phyloP scores from a whole-genome alignment of 176 grass and related monocot genomes.

The Oryza nivara region DNA sequence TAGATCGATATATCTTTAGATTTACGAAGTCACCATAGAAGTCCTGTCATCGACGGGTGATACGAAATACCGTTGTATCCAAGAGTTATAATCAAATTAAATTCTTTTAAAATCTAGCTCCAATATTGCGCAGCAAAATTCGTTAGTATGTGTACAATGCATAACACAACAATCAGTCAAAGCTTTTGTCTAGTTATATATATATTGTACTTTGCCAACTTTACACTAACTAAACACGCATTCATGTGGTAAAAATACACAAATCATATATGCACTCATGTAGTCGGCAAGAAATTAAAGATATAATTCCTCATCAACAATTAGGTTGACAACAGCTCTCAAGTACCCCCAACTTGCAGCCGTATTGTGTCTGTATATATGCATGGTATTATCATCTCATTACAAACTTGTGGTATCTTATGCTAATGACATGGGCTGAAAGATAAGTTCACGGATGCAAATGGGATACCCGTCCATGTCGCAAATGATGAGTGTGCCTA shows the following conservation, averaged over 20 bases:
- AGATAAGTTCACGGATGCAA: slow-evolving; percentile 22
- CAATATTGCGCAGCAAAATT: no score
- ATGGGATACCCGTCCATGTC: not conserved
- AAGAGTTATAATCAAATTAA: no score
- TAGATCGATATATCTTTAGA: no score
- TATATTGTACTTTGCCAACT: not conserved
- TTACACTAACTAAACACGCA: not conserved
- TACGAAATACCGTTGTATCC: no score
- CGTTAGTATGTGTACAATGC: no score
- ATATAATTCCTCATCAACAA: not conserved
- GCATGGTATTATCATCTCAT: not conserved
- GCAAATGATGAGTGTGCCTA: not conserved
- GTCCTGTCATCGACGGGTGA: no score
- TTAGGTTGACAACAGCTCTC: not conserved
- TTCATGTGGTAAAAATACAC: not conserved
- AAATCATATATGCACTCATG: not conserved
- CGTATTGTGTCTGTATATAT: not conserved
- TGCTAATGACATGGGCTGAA: not conserved
- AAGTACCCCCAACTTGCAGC: not conserved
- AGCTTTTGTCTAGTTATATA: no score
- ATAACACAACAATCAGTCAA: no score
- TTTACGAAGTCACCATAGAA: no score
- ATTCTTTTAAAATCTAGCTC: no score
- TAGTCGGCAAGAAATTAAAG: not conserved
- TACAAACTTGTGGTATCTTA: not conserved